Evolutionary conservation across 2,329 filamentous ascomycete species (phyloP), one percentile per base, ranked within the genome.

Genomic region (Elsinoe ampelina): DNA sequence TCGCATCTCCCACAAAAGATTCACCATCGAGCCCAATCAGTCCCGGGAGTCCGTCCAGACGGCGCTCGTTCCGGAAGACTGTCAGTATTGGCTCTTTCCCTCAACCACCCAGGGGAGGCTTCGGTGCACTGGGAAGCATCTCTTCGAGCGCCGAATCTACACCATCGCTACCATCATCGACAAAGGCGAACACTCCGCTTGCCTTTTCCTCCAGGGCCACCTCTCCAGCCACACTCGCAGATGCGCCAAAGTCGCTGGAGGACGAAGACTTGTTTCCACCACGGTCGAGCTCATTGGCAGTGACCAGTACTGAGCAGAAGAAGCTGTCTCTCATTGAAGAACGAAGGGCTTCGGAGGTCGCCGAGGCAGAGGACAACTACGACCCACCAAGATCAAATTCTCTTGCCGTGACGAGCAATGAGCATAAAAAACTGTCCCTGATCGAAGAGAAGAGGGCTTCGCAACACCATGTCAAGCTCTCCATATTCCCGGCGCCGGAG

Each of bases 31-130:
- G 54, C 42, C 41, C 54, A 12, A 17, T 35, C 39, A 56, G 54
- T 38, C 54, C 54, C 22, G 36, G 15, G 12, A 48, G 41, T 19
- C 17, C 54, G 3, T 36, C 22, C 13, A 35, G 38, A 15, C 39
- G 54, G 30, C 54, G 54, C 1, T 47, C 39, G 3, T 45, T 38
- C 54, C 83, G 90, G 60, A 95, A 95, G 72, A 87, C 87, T 1
- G 86, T 95, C 66, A 96, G 91, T 77, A 95, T 96, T 66, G 92
- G 91, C 67, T 85, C 89, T 1, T 96, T 97, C 67, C 92, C 92
- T 30, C 87, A 95, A 62, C 92, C 92, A 12, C 92, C 92, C 12
- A 84, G 84, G 63, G 81, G 83, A 36, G 54, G 39, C 17, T 56
- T 56, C 30, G 42, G 54, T n/a, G 15, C 32, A 10, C 52, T 55